Base-by-base conservation (phyloP, 805 yeast species). In the Nakazawaea laoshanensis region DNA sequence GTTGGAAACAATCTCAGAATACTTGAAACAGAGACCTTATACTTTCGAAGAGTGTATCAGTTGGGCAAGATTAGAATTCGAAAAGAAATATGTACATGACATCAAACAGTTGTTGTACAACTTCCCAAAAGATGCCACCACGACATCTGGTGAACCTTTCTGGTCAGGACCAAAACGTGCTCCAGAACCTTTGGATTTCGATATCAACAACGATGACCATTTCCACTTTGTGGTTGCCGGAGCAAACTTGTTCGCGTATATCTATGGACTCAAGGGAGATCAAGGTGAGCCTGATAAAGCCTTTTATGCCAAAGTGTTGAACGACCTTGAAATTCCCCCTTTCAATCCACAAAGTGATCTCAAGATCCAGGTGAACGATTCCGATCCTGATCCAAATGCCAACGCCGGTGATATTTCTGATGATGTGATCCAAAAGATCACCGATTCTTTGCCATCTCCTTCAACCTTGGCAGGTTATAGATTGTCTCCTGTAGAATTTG, bases 121-220 rank as follows among this genome's bases (percentile, higher is more conserved):
- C 54, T 92, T 92, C 73, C 99, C 99, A 14, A 74, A 71, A 40
- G 98, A 92, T 59, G 92, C 97, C 4, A 77, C 70, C 27, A 92
- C 96, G 3, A 75, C 95, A 0, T 69, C 69, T 32, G 98, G 98
- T 35, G 87, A 79, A 20, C 92, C 94, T 46, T 92, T 92, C 61
- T 92, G 99, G 99, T 74, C 95, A 14, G 96, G 96, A 36, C 92
- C 97, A 21, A 92, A 92, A 61, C 78, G 97, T 55, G 95, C 95
- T 13, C 99, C 99, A 30, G 72, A 68, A 28, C 85, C 95, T n/a
- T 67, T 87, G 42, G 64, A 43, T 10, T 87, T 92, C 53, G 89
- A 87, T 50, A 66, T 81, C 44, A 63, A 74, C 47, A 75, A 86
- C 51, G 66, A 67, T 9, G 82, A 85, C 47, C 96, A 89, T 55